phyloP scores from a whole-genome alignment of 2,329 filamentous ascomycete genomes.

The Aspergillus versicolor region DNA sequence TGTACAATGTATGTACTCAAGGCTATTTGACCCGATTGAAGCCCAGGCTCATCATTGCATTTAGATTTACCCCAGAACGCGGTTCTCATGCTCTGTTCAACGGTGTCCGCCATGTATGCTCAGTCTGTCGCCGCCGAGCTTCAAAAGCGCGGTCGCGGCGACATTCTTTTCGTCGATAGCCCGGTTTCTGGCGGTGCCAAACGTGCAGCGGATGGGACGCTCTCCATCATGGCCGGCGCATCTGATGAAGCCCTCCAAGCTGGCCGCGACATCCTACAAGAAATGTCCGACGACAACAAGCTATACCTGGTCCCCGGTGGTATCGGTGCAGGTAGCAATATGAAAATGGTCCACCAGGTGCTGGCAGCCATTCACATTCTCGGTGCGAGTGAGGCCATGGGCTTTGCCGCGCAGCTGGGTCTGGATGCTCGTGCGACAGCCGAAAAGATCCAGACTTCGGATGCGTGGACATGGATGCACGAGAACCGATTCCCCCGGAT shows the following conservation, averaged over 20 bases:
- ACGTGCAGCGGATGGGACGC: constrained; percentile 67
- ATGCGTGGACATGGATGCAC: constrained; percentile 62
- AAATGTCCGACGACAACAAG: constrained; percentile 60
- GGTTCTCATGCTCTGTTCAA: constrained; percentile 67
- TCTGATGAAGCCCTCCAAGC: constrained; percentile 57
- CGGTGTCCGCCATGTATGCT: constrained; percentile 66
- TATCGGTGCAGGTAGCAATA: constrained; percentile 59
- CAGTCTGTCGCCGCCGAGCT: constrained; percentile 61
- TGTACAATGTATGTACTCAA: constrained; percentile 23
- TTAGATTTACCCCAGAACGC: constrained; percentile 55
- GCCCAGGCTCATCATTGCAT: not conserved
- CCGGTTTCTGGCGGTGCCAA: constrained; percentile 71
- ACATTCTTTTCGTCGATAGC: constrained; percentile 68
- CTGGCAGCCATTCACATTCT: constrained; percentile 64
- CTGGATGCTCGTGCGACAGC: constrained; percentile 49
- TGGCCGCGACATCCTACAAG: constrained; percentile 59
- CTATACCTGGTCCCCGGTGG: constrained; percentile 63
- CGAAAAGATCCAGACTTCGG: constrained; percentile 47
- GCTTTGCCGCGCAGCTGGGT: constrained; percentile 57
- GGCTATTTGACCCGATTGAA: not conserved
- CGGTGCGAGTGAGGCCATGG: constrained; percentile 60
- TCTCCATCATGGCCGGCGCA: constrained; percentile 73
- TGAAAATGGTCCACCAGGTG: constrained; percentile 66
- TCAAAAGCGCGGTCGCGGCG: constrained; percentile 54
- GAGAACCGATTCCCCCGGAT: constrained; percentile 60